Base-by-base conservation (phyloP, 331 rosid species). In the Quercus tomentella region DNA sequence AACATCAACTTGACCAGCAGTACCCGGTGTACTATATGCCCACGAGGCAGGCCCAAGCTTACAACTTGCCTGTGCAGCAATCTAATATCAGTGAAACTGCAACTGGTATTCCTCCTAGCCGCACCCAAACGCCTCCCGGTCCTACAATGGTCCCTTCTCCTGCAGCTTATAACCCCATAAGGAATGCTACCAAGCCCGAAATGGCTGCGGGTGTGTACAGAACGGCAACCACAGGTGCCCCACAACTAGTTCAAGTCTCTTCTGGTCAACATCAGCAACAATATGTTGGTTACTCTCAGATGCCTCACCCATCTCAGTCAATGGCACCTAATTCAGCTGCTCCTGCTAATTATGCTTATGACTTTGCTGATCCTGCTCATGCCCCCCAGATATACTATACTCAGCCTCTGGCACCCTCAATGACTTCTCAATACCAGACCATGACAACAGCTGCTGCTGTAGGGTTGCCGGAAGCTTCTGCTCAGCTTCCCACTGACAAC, bases 351-450 rank as follows among this genome's bases (percentile, higher is more conserved):
- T 93, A 91, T 84, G 83, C 88, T 16, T 93, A 87, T 61, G 97
- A 96, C 71, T 93, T 78, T 79, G 76, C 89, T 3, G 96, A 93
- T 63, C 90, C 98, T 73, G 84, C 91, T 65, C 92, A 88, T 84
- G 80, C 89, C 66, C 96, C 89, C 69, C 96, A 91, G 84, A 79
- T 96, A 35, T 93, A 89, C 92, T 96, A 89, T 80, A 87, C 98
- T 30, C 96, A 89, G 65, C 92, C 97, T 77, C 63, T 91, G 82
- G 85, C 94, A 0, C 97, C 94, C 26, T 25, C 91, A 58, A 89
- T 92, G 92, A 77, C 92, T 79, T 90, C 97, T 74, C 97, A 93
- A 80, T 90, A 96, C 80, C 98, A 93, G 82, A 89, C 97, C 77
- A 93, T 95, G 98, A 82, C 93, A 4, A 87, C 86, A 25, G 81